Base-by-base conservation (phyloP, 2,329 filamentous ascomycete genomes). In the Trichoderma harzianum region DNA sequence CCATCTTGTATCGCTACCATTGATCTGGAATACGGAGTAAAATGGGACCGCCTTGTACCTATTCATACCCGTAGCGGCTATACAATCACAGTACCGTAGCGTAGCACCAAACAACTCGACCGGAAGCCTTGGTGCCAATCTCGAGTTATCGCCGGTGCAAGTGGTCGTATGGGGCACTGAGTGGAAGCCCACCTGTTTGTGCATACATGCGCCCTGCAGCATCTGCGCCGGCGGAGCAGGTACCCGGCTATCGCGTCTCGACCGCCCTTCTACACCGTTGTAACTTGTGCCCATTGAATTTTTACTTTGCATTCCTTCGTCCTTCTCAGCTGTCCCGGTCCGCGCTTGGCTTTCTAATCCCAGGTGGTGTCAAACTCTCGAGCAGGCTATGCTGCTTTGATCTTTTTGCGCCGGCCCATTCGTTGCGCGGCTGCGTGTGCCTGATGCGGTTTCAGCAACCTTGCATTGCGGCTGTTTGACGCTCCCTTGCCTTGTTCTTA, bases 241-340 rank as follows among this genome's bases (percentile, higher is more conserved):
- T 67, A 67, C 64, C 64, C 66, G 66, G 66, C 66, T 69, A 62
- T 69, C 66, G 66, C 66, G 66, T 69, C 57, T 51, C 28, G 66
- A 26, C 66, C 55, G 55, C 66, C 66, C 53, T 30, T 24, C 62
- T 47, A 11, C 43, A 47, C 43, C 43, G n/a, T 36, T 36, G 34
- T 7, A 36, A 36, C 34, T 47, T 47, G 18, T 21, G 43, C 43
- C 43, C 43, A 21, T 47, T 47, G 43, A 21, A 47, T 51, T 51
- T 51, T 51, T 21, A 21, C 28, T 30, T 60, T 32, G 55, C 28
- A n/a, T 60, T n/a, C 30, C 11, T n/a, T n/a, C 43, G 43, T 51
- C 43, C 10, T 12, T 21, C 43, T 51, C 43, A 51, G 43, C 43
- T 51, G 16, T 11, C 26, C 28, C 28, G n/a, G 30, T 34, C 55